These are phyloP conservation scores for Chlamydomonas reinhardtii DNA, from an alignment of 163 green algal species.

Conservation along the genomic window DNA sequence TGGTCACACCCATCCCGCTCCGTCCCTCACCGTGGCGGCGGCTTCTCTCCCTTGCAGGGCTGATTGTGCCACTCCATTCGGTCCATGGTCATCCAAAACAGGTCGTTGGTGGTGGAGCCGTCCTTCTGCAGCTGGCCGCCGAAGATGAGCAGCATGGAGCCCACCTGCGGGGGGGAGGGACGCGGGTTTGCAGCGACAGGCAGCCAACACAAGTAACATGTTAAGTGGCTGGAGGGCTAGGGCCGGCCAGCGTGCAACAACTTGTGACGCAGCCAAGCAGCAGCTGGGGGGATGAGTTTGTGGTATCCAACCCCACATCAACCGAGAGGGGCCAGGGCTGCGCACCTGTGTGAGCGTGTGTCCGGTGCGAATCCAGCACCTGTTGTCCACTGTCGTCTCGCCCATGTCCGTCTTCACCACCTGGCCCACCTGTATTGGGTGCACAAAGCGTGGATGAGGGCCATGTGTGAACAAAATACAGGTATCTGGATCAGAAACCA, in stretches of 20 bases:
- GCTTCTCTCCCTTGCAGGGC: slow-evolving; percentile 75
- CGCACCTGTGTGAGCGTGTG: slow-evolving; percentile 70
- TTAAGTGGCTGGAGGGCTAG: too few species aligned
- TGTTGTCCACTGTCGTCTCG: slow-evolving; percentile 73
- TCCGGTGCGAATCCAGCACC: slow-evolving; percentile 79
- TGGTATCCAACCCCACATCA: too few species aligned
- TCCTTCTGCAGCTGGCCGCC: slow-evolving; percentile 78
- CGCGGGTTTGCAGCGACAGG: too few species aligned
- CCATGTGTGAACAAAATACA: too few species aligned
- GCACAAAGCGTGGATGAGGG: too few species aligned
- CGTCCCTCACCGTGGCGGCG: slow-evolving; percentile 64
- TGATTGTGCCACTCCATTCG: slow-evolving; percentile 87
- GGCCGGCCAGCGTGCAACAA: too few species aligned
- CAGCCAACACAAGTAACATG: too few species aligned
- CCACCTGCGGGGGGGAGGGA: slow-evolving; percentile 54
- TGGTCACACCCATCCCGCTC: too few species aligned
- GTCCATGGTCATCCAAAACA: slow-evolving; percentile 85
- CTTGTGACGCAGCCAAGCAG: too few species aligned
- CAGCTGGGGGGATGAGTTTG: too few species aligned
- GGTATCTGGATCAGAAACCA: too few species aligned
- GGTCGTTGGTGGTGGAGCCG: slow-evolving; percentile 74
- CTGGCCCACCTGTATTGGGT: slow-evolving; percentile 59
- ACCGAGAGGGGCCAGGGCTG: too few species aligned
- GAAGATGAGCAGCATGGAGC: slow-evolving; percentile 81
- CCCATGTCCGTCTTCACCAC: slow-evolving; percentile 67